Base-by-base conservation (phyloP, 176 grass and related monocot genomes). In the Puccinellia tenuiflora region DNA sequence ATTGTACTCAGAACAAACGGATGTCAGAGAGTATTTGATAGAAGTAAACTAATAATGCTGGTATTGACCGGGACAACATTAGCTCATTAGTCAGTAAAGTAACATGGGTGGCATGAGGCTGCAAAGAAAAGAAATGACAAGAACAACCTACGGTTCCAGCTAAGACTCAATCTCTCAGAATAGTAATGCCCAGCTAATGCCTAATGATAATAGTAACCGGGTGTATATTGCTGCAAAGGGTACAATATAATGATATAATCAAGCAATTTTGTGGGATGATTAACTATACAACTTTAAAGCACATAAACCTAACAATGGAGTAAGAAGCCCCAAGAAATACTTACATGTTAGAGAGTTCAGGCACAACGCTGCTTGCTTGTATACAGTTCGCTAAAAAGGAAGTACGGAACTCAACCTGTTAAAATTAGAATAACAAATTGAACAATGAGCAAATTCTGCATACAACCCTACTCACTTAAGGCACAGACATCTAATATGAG, bases 321-420 rank as follows among this genome's bases (percentile, higher is more conserved):
- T 79, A 63, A 3, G 26, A 73, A 70, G 8, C 34, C 52, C 28
- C 34, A 55, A 84, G 22, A 92, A 76, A 64, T 81, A 85, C 83
- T 83, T 91, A 95, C 96, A 92, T 82, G 72, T 65, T 75, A 74
- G 96, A 98, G 62, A 98, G 96, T 84, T 98, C 91, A 70, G 93
- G 91, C 64, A 99, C 79, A 86, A 93, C 62, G 57, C 93, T 86
- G 75, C 96, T 96, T 34, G 89, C 80, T 71, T 87, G 89, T 71
- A 90, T 81, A 85, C 91, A 98, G 70, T 91, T 83, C 71, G 88
- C 83, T 83, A 89, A 93, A 87, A 88, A 95, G 73, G 87, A 90
- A 85, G 89, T 86, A 55, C 91, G 91, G 52, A 98, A 95, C 87
- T 98, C 96, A 79, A 95, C 90, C 96, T 98, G 85, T 88, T 75